Evolutionary conservation across 2,329 filamentous ascomycete species (phyloP), one percentile per base, ranked within the genome.

Genomic region (Capronia coronata): DNA sequence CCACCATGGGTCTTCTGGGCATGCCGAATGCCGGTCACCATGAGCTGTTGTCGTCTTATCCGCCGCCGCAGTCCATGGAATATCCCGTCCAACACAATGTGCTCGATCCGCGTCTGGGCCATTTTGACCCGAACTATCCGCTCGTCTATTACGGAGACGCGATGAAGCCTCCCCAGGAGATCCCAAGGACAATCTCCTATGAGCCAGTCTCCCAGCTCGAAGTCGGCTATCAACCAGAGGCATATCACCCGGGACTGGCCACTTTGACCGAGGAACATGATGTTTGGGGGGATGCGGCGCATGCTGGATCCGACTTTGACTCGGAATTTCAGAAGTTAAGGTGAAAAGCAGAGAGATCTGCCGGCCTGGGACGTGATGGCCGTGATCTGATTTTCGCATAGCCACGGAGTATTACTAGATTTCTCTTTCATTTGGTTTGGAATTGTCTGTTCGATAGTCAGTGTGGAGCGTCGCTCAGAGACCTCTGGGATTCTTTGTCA

Each of bases 1-100:
- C 43, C n/a, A 37, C 23, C 5, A 35, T 52, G 46, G 52, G 48
- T n/a, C 62, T 77, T 55, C 66, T 75, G 18, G 69, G 67, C 1
- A 58, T 74, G 41, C 70, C 71, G 6, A 68, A 70, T 9, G 65
- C 58, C 27, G 59, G 64, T 8, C 71, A 74, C 52, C 65, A 70
- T 39, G 71, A 73, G 16, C 63, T 74, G 43, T 63, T 72, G 43
- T 65, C 66, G 45, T 52, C 55, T 9, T 55, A 63, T 18, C 62
- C 65, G 25, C 64, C 63, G 16, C 55, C 60, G n/a, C 55, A 58
- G 25, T 55, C 59, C 4, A 43, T 62, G n/a, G 43, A 59, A 2
- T 54, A 64, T 1, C 59, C 56, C 19, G 55, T 58, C 4, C 50
- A 63, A 27, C 52, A 61, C n/a, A 58, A 62, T 27, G 68, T 70